Conservation (phyloP, 345 rosid genomes). For the Turnera subulata region DNA sequence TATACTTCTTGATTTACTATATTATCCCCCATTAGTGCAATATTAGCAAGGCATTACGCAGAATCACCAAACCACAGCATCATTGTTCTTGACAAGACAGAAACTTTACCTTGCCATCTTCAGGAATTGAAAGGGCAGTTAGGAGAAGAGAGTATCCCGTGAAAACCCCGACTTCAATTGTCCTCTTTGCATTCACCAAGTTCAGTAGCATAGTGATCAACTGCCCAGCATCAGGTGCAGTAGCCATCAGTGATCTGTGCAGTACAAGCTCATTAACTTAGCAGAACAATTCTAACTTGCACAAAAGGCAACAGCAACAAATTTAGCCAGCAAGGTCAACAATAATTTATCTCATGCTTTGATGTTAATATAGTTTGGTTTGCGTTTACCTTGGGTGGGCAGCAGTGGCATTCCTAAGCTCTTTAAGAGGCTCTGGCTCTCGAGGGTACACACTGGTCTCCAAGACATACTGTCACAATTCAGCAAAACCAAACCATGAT, state of each 20-base stretch:
- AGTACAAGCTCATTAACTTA: not conserved
- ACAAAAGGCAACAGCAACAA: not conserved
- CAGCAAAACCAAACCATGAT: not conserved
- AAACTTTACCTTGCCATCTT: slow-evolving; percentile 52
- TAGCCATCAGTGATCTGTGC: slow-evolving; percentile 39
- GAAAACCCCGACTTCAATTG: slow-evolving; percentile 70
- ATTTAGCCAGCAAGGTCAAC: not conserved
- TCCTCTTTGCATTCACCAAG: slow-evolving; percentile 52
- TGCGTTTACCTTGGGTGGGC: slow-evolving; percentile 49
- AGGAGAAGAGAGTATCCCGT: slow-evolving; percentile 89
- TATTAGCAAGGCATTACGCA: too few species aligned
- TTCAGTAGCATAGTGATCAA: slow-evolving; percentile 50
- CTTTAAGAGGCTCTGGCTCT: slow-evolving; percentile 57
- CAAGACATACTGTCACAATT: slow-evolving; percentile 47
- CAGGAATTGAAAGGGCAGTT: slow-evolving; percentile 70
- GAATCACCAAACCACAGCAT: too few species aligned
- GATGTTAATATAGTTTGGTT: not conserved
- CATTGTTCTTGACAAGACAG: not conserved
- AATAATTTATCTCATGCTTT: not conserved
- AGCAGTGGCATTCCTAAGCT: slow-evolving; percentile 53
- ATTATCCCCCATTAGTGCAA: too few species aligned
- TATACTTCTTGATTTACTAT: slow-evolving; percentile 1
- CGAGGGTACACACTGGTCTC: slow-evolving; percentile 72
- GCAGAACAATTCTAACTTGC: not conserved
- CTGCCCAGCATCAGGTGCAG: slow-evolving; percentile 79